A percentile compares a stretch with the other conserved stretches of the same genome.
These are phyloP conservation scores for Clonostachys rosea DNA, from an alignment of 2,329 filamentous ascomycete species.

Conservation along the genomic window DNA sequence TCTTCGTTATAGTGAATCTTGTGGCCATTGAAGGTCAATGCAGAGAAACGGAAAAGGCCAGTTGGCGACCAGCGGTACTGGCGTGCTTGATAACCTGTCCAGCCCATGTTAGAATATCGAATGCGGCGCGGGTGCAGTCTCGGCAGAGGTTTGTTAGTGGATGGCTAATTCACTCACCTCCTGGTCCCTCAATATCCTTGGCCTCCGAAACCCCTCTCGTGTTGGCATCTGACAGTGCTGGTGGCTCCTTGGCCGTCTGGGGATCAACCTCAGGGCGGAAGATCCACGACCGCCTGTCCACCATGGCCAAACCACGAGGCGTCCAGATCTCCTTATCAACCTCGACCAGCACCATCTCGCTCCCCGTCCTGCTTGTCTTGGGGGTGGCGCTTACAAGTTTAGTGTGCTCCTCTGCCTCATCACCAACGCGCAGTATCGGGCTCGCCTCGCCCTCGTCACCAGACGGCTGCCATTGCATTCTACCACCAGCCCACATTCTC, in stretches of 20 bases:
- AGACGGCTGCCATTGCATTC: slow-evolving; percentile 40
- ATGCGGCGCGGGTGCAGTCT: not conserved
- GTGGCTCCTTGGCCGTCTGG: slow-evolving; percentile 5
- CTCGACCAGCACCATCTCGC: slow-evolving; percentile 61
- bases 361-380: slow-evolving; percentile 49
- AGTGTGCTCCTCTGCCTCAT: slow-evolving; percentile 52
- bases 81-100: slow-evolving; percentile 8
- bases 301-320: slow-evolving; percentile 41
- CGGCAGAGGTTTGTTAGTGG: not conserved
- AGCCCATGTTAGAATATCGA: not conserved
- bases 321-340: slow-evolving; percentile 57
- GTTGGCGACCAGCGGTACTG: slow-evolving; percentile 37
- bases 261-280: slow-evolving; percentile 30
- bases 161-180: not conserved
- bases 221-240: slow-evolving; percentile 9
- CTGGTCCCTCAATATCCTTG: slow-evolving; percentile 9
- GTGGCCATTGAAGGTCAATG: slow-evolving; percentile 82
- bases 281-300: slow-evolving; percentile 50
- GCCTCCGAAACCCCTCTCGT: slow-evolving; percentile 14
- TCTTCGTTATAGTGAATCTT: slow-evolving; percentile 74
- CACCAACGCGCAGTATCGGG: slow-evolving; percentile 41
- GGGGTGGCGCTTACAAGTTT: slow-evolving; percentile 44
- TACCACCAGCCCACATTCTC: slow-evolving; percentile 65
- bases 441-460: not conserved
- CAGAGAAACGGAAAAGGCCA: slow-evolving; percentile 74